Conservation (phyloP, 2,329 filamentous ascomycete genomes). For the Colletotrichum sp. region DNA sequence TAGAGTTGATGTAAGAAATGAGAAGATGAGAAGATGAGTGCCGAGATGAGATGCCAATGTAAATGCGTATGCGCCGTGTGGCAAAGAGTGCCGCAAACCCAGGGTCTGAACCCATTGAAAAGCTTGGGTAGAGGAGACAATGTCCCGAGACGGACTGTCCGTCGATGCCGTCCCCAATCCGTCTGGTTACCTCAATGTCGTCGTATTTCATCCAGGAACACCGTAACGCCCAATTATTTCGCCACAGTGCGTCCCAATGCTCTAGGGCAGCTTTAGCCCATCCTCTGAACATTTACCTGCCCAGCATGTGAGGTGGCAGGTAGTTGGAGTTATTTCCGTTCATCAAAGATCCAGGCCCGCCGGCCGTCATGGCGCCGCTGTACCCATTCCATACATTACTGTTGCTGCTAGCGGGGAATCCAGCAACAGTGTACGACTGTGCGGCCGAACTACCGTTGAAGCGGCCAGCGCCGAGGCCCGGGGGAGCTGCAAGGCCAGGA, state of each 20-base stretch:
- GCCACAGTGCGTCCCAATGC: neutral
- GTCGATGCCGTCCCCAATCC: neutral
- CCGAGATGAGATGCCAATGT: constrained; percentile 3
- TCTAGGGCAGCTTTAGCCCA: neutral
- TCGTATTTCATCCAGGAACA: constrained; percentile 4
- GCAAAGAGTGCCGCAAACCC: neutral
- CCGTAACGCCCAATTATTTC: neutral
- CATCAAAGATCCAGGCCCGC: constrained; percentile 23
- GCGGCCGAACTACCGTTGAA: constrained; percentile 23
- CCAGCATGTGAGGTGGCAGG: constrained; percentile 38
- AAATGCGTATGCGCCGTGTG: constrained; percentile 13
- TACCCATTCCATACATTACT: constrained; percentile 21
- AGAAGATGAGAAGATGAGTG: neutral
- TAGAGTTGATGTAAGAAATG: neutral
- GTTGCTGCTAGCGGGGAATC: constrained; percentile 23
- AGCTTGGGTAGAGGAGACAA: neutral
- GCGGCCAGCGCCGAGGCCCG: constrained; percentile 60
- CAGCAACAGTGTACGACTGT: constrained; percentile 20
- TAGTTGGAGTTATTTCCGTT: constrained; percentile 27
- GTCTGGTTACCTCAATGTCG: neutral
- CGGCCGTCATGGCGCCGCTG: constrained; percentile 17
- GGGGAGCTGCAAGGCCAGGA: constrained; percentile 78
- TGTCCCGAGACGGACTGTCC: neutral
- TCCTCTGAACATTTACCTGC: constrained; percentile 25
- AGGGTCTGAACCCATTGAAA: neutral